Conservation (phyloP, 2,329 filamentous ascomycete genomes). For the Cladosporium austrohemisphaericum region DNA sequence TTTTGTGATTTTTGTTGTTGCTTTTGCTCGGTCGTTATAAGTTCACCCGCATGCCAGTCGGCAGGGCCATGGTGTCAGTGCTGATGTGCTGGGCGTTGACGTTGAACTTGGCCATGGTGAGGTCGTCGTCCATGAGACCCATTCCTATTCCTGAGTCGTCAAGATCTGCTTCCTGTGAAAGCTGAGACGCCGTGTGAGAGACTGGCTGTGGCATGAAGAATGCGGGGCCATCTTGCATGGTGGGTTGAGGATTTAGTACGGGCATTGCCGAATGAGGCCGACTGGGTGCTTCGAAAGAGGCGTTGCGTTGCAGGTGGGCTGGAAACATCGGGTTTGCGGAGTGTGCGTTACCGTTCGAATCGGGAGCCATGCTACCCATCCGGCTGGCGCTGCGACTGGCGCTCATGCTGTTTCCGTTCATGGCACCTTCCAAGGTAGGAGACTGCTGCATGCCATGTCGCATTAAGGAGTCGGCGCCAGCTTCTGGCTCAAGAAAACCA, state of each 20-base stretch:
- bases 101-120: conserved; percentile 16
- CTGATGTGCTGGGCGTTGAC: conserved; percentile 8
- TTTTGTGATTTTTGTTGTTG: background rate
- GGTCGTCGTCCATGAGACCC: conserved; percentile 34
- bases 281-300: conserved; percentile 1
- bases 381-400: conserved; percentile 30
- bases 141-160: conserved; percentile 39
- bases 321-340: conserved; percentile 18
- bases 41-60: conserved; percentile 11
- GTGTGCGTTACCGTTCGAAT: conserved; percentile 19
- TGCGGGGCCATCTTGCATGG: conserved; percentile 6
- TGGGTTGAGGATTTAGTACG: conserved; percentile 9
- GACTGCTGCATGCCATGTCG: conserved; percentile 16
- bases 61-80: conserved; percentile 8
- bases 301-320: conserved; percentile 7
- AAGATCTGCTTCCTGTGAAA: conserved; percentile 30
- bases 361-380: conserved; percentile 32
- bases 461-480: conserved; percentile 1
- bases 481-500: conserved; percentile 66
- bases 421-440: conserved; percentile 18
- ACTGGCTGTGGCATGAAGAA: conserved; percentile 21
- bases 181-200: conserved; percentile 16
- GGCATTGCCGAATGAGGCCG: conserved; percentile 9
- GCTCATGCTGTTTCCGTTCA: conserved; percentile 22
- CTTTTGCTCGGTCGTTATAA: too few relatives aligned